A percentile compares a stretch with the other conserved stretches of the same genome.
Evolutionary conservation across 441 rosid species (phyloP).

Genomic region (Adansonia gregorii): DNA sequence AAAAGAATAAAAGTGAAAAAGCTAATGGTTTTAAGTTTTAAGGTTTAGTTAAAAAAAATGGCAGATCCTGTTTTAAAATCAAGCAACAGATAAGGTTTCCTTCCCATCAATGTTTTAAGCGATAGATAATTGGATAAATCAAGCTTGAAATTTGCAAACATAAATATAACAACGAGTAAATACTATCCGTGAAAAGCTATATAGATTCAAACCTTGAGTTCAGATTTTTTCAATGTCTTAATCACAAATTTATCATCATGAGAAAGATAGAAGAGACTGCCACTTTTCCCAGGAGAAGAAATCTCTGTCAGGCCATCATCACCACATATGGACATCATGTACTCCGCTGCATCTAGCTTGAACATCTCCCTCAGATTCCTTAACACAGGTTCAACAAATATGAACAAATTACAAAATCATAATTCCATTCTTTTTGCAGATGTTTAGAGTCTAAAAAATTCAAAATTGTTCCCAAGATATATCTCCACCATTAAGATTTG

Average conservation of each 20-base stretch:
- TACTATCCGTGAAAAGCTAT: not conserved
- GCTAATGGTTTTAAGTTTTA: not conserved
- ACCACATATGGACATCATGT: slow-evolving; percentile 99
- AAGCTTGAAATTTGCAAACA: not conserved
- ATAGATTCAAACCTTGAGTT: slow-evolving; percentile 70
- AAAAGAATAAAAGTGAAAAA: not conserved
- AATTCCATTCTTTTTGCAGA: not conserved
- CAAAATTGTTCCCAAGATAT: not conserved
- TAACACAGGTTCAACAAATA: slow-evolving; percentile 21
- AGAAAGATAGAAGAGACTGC: slow-evolving; percentile 93
- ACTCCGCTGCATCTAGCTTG: slow-evolving; percentile 97
- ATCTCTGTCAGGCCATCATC: slow-evolving; percentile 86
- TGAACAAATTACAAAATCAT: slow-evolving; percentile 5
- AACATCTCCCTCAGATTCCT: slow-evolving; percentile 99
- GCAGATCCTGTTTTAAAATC: not conserved
- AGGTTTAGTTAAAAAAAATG: not conserved
- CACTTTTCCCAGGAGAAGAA: slow-evolving; percentile 95
- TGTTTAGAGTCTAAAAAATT: not conserved
- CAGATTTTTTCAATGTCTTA: slow-evolving; percentile 84
- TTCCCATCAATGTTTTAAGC: not conserved
- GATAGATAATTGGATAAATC: not conserved
- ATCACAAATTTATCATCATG: slow-evolving; percentile 94
- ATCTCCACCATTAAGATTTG: slow-evolving; percentile 10
- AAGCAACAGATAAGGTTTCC: not conserved
- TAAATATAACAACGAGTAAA: not conserved